Evolutionary conservation across 169 alveolate species (phyloP).

Genomic region (Plasmodium vivax): DNA sequence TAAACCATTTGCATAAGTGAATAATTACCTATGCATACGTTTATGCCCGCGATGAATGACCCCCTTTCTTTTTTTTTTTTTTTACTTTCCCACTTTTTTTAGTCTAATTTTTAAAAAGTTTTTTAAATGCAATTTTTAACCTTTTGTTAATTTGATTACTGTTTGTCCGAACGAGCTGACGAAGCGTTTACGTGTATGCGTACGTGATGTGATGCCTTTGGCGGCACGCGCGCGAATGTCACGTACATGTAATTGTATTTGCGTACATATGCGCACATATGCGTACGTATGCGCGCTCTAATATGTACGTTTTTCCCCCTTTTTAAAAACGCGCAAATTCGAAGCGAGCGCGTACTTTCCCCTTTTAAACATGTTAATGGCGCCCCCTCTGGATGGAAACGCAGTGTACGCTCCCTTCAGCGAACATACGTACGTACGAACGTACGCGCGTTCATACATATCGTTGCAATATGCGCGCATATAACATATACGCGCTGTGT

Average conservation of each 20-base stretch:
- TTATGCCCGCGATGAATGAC: not conserved
- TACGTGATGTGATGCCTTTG: not conserved
- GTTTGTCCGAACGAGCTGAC: constrained; percentile 7
- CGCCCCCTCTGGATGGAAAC: not conserved
- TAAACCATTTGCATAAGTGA: not conserved
- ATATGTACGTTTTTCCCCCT: not conserved
- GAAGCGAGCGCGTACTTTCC: not conserved
- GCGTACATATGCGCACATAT: not conserved
- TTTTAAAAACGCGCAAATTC: not conserved
- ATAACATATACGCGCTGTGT: not conserved
- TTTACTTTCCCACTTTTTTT: not conserved
- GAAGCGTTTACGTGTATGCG: not conserved
- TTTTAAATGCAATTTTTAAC: constrained; percentile 1
- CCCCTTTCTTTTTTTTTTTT: not conserved
- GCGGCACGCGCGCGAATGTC: not conserved
- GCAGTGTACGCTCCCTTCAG: not conserved
- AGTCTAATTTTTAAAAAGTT: constrained; percentile 13
- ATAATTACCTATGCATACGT: not conserved
- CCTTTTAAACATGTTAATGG: not conserved
- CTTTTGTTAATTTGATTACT: constrained; percentile 7
- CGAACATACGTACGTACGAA: not conserved
- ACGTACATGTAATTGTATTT: not conserved
- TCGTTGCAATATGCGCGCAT: not conserved
- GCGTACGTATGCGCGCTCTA: not conserved
- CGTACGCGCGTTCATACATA: not conserved